Percentiles rank a stretch among this genome's conserved stretches.
These are phyloP conservation scores for Sordariomycetes sp. DNA, from an alignment of 2,329 filamentous ascomycete genomes.

Conservation along the genomic window DNA sequence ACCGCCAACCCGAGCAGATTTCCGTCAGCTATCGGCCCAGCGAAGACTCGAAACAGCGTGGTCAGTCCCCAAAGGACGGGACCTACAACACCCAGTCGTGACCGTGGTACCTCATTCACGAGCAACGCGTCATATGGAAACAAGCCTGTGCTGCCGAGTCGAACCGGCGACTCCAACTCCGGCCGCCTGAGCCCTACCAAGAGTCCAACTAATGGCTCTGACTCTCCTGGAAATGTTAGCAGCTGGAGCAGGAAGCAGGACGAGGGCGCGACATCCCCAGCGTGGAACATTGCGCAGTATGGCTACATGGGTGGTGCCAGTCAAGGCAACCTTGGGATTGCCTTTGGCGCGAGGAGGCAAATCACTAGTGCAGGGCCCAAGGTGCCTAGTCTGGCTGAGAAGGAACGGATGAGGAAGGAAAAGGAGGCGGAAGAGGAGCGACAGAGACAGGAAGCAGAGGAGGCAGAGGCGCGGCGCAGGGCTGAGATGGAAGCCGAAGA, in stretches of 20 bases:
- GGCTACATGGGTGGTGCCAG: constrained; percentile 97
- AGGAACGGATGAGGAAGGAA: constrained; percentile 58
- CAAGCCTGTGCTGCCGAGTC: constrained; percentile 32
- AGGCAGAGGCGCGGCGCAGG: constrained; percentile 35
- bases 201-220: constrained; percentile 45
- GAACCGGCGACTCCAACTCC: constrained; percentile 43
- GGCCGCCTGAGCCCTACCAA: constrained; percentile 56
- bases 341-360: constrained; percentile 84
- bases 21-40: constrained; percentile 66
- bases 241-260: constrained; percentile 87
- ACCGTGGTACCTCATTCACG: constrained; percentile 42
- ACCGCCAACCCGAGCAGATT: constrained; percentile 65
- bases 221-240: constrained; percentile 53
- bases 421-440: constrained; percentile 51
- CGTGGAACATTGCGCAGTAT: constrained; percentile 98
- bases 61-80: constrained; percentile 62
- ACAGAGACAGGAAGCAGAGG: constrained; percentile 44
- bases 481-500: constrained; percentile 49
- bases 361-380: constrained; percentile 76
- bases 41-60: constrained; percentile 42
- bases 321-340: constrained; percentile 88
- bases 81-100: constrained; percentile 36
- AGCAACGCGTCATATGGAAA: constrained; percentile 47
- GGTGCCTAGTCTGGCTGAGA: constrained; percentile 76
- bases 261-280: constrained; percentile 71